These are phyloP conservation scores for Glonium stellatum DNA, from an alignment of 495 filamentous ascomycete genomes.

Conservation along the genomic window DNA sequence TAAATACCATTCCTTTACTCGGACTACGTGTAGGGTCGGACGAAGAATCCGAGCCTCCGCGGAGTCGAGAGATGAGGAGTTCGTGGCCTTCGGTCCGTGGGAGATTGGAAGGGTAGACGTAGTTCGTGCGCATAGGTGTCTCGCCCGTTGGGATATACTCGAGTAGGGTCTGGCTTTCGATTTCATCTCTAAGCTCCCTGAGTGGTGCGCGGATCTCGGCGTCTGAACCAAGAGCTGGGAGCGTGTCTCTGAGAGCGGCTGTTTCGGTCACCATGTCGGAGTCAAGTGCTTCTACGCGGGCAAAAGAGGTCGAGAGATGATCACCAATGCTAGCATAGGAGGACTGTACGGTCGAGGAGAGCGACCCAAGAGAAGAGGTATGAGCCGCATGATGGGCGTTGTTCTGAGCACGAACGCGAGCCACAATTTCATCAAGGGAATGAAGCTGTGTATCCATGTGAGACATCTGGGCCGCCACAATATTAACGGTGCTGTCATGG, in stretches of 20 bases:
- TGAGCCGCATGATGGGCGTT: conserved; percentile 64
- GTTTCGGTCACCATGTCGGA: conserved; percentile 54
- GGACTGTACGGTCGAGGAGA: conserved; percentile 57
- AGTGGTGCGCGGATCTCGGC: conserved; percentile 58
- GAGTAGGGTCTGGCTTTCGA: conserved; percentile 53
- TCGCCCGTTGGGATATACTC: conserved; percentile 79
- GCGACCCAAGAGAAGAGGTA: conserved; percentile 49
- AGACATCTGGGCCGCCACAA: conserved; percentile 81
- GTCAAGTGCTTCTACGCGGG: conserved; percentile 56
- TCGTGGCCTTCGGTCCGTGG: conserved; percentile 73
- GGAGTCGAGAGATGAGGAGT: conserved; percentile 52
- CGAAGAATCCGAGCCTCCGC: conserved; percentile 23
- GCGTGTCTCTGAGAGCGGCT: conserved; percentile 44
- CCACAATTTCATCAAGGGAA: conserved; percentile 82
- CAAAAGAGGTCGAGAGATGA: conserved; percentile 56
- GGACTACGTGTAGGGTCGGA: conserved; percentile 29
- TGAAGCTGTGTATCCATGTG: conserved; percentile 82
- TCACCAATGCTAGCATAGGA: conserved; percentile 63
- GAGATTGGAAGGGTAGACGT: conserved; percentile 66
- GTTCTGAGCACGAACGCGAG: conserved; percentile 76
- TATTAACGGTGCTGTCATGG: conserved; percentile 82
- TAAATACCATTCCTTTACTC: conserved; percentile 34
- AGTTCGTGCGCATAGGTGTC: conserved; percentile 73
- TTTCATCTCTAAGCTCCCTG: conserved; percentile 54
- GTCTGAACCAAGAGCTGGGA: conserved; percentile 51